A percentile compares a stretch with the other conserved stretches of the same genome.
phyloP scores from a whole-genome alignment of 2,329 filamentous ascomycete genomes.

The Fusarium clavum region DNA sequence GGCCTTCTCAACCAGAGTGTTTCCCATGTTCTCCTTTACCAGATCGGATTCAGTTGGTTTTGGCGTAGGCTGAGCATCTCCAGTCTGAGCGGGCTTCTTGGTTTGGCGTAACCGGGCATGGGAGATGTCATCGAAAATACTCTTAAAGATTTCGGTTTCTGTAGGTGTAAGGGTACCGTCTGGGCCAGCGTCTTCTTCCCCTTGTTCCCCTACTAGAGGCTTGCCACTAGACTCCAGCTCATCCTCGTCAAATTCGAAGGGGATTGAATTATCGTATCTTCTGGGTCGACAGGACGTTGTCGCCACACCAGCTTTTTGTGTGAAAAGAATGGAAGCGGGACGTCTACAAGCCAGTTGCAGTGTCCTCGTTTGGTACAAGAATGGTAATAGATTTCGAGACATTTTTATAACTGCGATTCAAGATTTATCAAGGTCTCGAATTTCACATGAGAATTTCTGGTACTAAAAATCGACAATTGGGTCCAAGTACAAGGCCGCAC shows the following conservation, averaged over 20 bases:
- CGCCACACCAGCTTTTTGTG: constrained; percentile 39
- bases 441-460: constrained; percentile 27
- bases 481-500: neutral
- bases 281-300: constrained; percentile 23
- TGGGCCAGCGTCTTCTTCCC: constrained; percentile 2
- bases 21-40: constrained; percentile 24
- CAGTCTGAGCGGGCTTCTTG: constrained; percentile 33
- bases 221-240: constrained; percentile 45
- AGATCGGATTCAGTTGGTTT: neutral
- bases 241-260: constrained; percentile 65
- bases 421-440: neutral
- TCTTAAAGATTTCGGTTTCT: constrained; percentile 69
- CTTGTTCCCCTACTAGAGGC: neutral
- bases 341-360: constrained; percentile 50
- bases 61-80: constrained; percentile 1
- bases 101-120: constrained; percentile 51
- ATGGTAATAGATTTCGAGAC: constrained; percentile 68
- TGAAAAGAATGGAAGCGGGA: constrained; percentile 39
- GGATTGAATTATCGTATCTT: constrained; percentile 56
- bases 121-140: constrained; percentile 63
- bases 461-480: constrained; percentile 34
- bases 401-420: constrained; percentile 48
- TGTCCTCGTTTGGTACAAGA: constrained; percentile 79
- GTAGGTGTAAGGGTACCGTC: constrained; percentile 67
- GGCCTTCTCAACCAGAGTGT: constrained; percentile 51